Conservation (phyloP, 441 rosid genomes). For the Populus tomentosa region DNA sequence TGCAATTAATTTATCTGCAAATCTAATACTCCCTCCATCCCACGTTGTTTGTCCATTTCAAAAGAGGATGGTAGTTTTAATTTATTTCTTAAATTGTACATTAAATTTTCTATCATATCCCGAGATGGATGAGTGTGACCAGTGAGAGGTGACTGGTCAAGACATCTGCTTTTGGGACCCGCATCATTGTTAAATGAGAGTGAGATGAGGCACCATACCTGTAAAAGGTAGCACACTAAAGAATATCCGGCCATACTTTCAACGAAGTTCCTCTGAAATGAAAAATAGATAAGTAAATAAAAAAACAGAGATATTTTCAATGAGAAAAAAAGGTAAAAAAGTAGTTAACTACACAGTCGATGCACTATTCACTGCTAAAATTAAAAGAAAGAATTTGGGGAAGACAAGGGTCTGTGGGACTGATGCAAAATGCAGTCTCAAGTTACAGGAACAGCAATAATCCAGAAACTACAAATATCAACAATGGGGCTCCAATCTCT, state of each 20-base stretch:
- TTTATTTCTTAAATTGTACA: background rate
- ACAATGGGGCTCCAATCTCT: background rate
- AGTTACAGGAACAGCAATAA: background rate
- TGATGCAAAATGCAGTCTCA: background rate
- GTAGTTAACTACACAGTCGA: background rate
- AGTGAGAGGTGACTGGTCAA: background rate
- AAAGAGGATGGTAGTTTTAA: background rate
- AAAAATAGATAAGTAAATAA: conserved; percentile 6
- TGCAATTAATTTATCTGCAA: background rate
- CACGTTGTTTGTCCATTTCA: background rate
- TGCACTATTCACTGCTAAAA: background rate
- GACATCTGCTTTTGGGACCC: background rate
- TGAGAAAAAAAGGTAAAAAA: background rate
- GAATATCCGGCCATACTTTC: conserved; percentile 99
- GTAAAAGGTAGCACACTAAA: conserved; percentile 93
- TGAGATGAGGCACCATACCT: conserved; percentile 41
- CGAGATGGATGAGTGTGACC: background rate
- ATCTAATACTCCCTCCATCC: background rate
- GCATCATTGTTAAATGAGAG: background rate
- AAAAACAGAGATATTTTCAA: background rate
- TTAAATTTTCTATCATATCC: background rate
- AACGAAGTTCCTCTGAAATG: conserved; percentile 90
- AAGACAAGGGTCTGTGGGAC: background rate
- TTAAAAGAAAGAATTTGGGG: background rate
- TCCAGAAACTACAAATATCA: background rate